Percentiles rank a stretch among this genome's conserved stretches.
Evolutionary conservation across 2,329 filamentous ascomycete species (phyloP).

Genomic region (Ascochyta koolunga): DNA sequence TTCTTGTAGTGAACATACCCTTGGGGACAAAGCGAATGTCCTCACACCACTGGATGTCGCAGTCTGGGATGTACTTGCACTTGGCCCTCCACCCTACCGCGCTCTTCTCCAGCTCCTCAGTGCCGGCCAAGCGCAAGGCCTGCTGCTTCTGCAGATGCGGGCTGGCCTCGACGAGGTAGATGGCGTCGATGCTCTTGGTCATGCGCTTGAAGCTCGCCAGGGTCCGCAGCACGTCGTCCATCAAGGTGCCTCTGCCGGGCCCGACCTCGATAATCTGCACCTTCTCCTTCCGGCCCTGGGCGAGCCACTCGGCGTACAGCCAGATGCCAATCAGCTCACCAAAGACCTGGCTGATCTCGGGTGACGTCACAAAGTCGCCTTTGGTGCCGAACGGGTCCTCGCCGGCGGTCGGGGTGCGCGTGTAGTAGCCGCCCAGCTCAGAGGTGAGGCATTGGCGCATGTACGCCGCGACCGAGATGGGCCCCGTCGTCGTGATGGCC

Average conservation of each 20-base stretch:
- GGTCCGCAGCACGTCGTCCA: slow-evolving; percentile 95
- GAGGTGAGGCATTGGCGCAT: slow-evolving; percentile 99
- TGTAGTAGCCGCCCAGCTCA: slow-evolving; percentile 92
- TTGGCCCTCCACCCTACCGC: slow-evolving; percentile 75
- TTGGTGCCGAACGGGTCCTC: slow-evolving; percentile 90
- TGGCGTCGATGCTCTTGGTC: slow-evolving; percentile 76
- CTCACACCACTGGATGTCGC: slow-evolving; percentile 85
- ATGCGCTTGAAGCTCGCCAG: slow-evolving; percentile 83
- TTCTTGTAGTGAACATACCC: slow-evolving; percentile 53
- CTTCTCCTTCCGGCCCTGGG: slow-evolving; percentile 76
- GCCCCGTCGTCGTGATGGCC: slow-evolving; percentile 87
- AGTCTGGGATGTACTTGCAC: slow-evolving; percentile 74
- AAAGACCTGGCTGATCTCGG: slow-evolving; percentile 96
- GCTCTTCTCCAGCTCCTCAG: slow-evolving; percentile 70
- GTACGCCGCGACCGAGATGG: slow-evolving; percentile 88
- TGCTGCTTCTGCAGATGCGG: slow-evolving; percentile 77
- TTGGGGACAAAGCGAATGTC: slow-evolving; percentile 82
- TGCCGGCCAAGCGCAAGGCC: slow-evolving; percentile 79
- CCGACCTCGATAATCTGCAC: slow-evolving; percentile 94
- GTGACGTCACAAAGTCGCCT: slow-evolving; percentile 95
- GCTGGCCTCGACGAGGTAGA: slow-evolving; percentile 96
- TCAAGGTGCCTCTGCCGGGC: slow-evolving; percentile 90
- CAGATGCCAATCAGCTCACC: slow-evolving; percentile 93
- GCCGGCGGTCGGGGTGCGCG: slow-evolving; percentile 67
- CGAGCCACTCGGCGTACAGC: slow-evolving; percentile 96